Base-by-base conservation (phyloP, 2,329 filamentous ascomycete genomes). In the Plenodomus tracheiphilus region DNA sequence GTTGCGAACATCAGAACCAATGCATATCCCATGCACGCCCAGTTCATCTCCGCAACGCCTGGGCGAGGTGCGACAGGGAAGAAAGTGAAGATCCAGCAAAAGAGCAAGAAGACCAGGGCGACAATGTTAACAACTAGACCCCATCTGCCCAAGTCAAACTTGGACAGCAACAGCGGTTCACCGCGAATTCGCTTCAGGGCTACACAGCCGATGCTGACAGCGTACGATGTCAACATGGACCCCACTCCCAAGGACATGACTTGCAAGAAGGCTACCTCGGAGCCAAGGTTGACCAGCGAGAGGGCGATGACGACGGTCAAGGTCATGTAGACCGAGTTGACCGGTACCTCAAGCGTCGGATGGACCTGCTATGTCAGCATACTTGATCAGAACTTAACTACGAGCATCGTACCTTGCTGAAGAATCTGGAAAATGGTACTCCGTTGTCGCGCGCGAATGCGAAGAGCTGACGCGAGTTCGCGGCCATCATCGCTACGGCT, bases 11-110 rank as follows among this genome's bases (percentile, higher is more conserved):
- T 58, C 25, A 78, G 56, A 18, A 75, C 65, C 0, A 61, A 67
- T 6, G 71, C 69, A 49, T 75, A 79, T 58, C 78, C 75, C 2
- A 66, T 58, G 19, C 71, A 57, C 22, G 68, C 70, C 75, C 76
- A 79, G 47, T 79, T 79, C 76, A 79, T 79, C 7, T 67, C 73
- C 20, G 55, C 77, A 73, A 39, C 61, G 56, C 45, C 71, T 68
- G 59, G 79, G 74, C 66, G 77, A 1, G 61, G 56, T 8, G 16
- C 46, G 20, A 58, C 41, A 0, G 76, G 76, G 40, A 78, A 78
- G 46, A 79, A 78, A 0, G 66, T 62, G 42, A 78, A 76, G 2
- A 77, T 44, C 43, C 75, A 77, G 2, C 74, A 49, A 0, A 75
- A 70, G 1, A 71, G 22, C 6, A 78, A 49, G 45, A 75, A 78